Base-by-base conservation (phyloP, 306 rosid genomes). In the Fagus sylvatica region DNA sequence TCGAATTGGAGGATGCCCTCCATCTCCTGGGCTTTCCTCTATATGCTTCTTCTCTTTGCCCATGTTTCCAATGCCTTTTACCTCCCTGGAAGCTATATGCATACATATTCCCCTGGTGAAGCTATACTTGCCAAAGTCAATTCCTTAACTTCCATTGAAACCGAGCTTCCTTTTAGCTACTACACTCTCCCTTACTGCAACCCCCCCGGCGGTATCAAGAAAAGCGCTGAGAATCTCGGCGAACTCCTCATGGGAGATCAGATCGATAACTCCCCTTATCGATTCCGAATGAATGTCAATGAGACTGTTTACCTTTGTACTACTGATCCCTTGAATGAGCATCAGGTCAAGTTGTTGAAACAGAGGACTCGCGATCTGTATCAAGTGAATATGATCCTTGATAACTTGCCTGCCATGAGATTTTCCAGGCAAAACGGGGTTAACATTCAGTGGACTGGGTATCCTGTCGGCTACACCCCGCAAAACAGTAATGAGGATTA, bases 61-160 rank as follows among this genome's bases (percentile, higher is more conserved):
- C 82, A 78, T 73, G 32, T 76, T 67, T 64, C 85, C 65, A 36
- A 84, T 87, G 96, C 90, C 36, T 94, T 94, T 83, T 94, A 92
- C 79, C 96, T 94, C 5, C 98, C 98, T 0, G 98, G 96, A 54
- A 94, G 96, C 84, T 94, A 92, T 91, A 90, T 92, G 96, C 90
- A 92, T 73, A 91, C 93, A 2, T 94, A 92, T 85, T 80, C 94
- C n/a, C 66, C 75, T 49, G 87, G 82, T 72, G 88, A 88, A 43
- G 11, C 4, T 4, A 91, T 94, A 62, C 74, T n/a, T 70, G 90
- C 94, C 28, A 94, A 94, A 80, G 94, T 94, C 66, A 90, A 94
- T 88, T 94, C 98, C 60, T 83, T 94, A 90, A 94, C 98, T 61
- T 94, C 98, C 71, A 94, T 94, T 57, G 98, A 94, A 78, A 94